Evolutionary conservation across 805 yeast species (phyloP), one percentile per base, ranked within the genome.

Genomic region (Metschnikowia vanudenii): DNA sequence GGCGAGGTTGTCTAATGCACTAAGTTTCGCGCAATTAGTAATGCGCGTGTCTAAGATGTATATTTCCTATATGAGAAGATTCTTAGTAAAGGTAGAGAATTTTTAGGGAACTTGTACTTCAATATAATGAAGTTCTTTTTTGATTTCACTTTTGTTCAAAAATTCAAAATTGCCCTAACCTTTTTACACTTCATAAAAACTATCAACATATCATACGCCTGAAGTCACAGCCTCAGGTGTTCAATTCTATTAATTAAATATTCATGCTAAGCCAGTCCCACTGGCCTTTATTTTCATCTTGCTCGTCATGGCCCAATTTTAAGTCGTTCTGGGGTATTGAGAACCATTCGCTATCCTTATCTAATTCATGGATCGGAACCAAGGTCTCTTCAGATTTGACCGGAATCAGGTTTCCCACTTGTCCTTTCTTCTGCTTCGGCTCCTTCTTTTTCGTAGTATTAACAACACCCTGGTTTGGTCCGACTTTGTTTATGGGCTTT

Each of bases 181-280:
- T 10, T 30, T 30, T 30, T 10, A 30, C 17, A 30, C 3, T 10
- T 9, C 28, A 26, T 8, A 6, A 26, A 7, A 7, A 9, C 12
- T 5, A 9, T 5, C 11, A 26, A 26, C 28, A 26, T 26, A 7
- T 26, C 12, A 26, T 26, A 8, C 8, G 28, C 11, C 28, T 26
- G 28, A 26, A 26, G 28, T n/a, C 17, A 10, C 17, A 10, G 17
- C 33, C 17, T n/a, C 17, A 30, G 14, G 7, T 29, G 33, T 13
- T 24, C 24, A 26, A 2, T 34, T 41, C 34, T 41, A 34, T 34
- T 11, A 42, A 32, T 48, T 60, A 75, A 28, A 72, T 52, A 8
- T 70, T 65, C 76, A 73, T 71, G 36, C 73, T 72, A 32, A 73
- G 61, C 78, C 78, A 73, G 50, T 73, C 78, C 78, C 78, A 73